Conservation (phyloP, 2,329 filamentous ascomycete species). For the Xylariaceae sp. region DNA sequence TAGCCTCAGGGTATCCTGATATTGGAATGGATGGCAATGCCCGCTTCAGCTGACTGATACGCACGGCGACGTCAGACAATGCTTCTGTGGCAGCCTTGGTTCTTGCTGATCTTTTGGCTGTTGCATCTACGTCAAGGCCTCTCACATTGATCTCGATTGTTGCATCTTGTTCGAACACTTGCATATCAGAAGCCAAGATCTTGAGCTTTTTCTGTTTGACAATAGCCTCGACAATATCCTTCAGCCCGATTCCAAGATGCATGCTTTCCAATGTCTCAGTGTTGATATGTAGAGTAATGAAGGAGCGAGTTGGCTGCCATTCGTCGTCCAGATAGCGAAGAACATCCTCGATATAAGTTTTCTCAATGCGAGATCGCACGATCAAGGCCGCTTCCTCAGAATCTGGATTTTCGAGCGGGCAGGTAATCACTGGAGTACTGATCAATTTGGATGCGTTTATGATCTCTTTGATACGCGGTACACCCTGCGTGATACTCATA, state of each 20-base stretch:
- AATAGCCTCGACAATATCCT: slow-evolving; percentile 74
- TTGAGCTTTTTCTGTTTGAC: slow-evolving; percentile 79
- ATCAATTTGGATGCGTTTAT: slow-evolving; percentile 97
- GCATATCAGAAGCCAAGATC: slow-evolving; percentile 62
- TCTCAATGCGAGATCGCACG: slow-evolving; percentile 91
- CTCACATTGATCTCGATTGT: slow-evolving; percentile 71
- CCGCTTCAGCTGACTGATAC: slow-evolving; percentile 81
- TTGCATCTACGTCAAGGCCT: slow-evolving; percentile 48
- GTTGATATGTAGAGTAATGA: slow-evolving; percentile 79
- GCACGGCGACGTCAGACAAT: slow-evolving; percentile 64
- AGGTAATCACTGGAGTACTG: slow-evolving; percentile 89
- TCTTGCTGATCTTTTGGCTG: slow-evolving; percentile 44
- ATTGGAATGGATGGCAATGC: slow-evolving; percentile 79
- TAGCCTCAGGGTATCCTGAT: slow-evolving; percentile 81
- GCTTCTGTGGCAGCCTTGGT: slow-evolving; percentile 47
- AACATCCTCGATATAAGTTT: slow-evolving; percentile 82
- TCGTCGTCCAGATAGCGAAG: slow-evolving; percentile 81
- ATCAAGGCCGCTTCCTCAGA: slow-evolving; percentile 78
- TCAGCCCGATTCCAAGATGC: slow-evolving; percentile 71
- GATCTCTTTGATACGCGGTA: slow-evolving; percentile 99
- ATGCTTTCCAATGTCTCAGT: slow-evolving; percentile 72
- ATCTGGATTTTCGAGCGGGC: slow-evolving; percentile 71
- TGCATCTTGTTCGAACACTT: slow-evolving; percentile 47
- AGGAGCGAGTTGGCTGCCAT: slow-evolving; percentile 74
- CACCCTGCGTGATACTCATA: slow-evolving; percentile 99